Evolutionary conservation across 164 flowering plant species (phyloP), one percentile per base, ranked within the genome.

Genomic region (Liriodendron chinense): DNA sequence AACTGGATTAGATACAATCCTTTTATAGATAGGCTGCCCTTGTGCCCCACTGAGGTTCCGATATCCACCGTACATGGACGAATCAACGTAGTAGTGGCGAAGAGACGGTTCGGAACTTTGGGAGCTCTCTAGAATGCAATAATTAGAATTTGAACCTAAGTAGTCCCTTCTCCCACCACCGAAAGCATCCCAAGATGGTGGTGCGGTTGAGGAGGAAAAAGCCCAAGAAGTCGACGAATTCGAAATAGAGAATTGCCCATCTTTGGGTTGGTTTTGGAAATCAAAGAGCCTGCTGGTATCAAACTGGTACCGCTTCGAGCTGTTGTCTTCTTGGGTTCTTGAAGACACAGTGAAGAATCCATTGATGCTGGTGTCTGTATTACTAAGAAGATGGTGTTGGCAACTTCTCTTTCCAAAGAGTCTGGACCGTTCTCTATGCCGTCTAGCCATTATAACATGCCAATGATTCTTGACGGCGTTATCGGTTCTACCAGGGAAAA

Each of bases 391-490:
- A 77, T 65, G 56, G 43, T 83, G 84, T 76, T 79, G 82, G 75
- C 73, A 73, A 47, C 80, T 84, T 74, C 84, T 84, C 71, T 87
- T 88, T 1, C 88, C 86, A 66, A 78, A 80, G 1, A 84, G 79
- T 76, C 87, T 89, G 71, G 92, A 86, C 47, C 85, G 78, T 66
- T 94, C 91, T 64, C 95, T 85, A 71, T 88, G 92, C 76, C 79
- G 87, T 74, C 96, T 83, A 4, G 98, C 94, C 94, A 90, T 93
- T 71, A 93, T 87, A 1, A 93, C 98, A 74, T 93, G 98, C 96
- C 96, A 93, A 65, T 93, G 98, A 47, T 93, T 93, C 88, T 93
- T 93, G 65, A 93, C 96, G 0, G 94, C 94, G 70, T 93, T 93
- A 34, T 93, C 98, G 0, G 98, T 93, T 70, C 98, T 80, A 2